A percentile compares a stretch with the other conserved stretches of the same genome.
Evolutionary conservation across 345 rosid species (phyloP).

Genomic region (Limnanthes douglasii): DNA sequence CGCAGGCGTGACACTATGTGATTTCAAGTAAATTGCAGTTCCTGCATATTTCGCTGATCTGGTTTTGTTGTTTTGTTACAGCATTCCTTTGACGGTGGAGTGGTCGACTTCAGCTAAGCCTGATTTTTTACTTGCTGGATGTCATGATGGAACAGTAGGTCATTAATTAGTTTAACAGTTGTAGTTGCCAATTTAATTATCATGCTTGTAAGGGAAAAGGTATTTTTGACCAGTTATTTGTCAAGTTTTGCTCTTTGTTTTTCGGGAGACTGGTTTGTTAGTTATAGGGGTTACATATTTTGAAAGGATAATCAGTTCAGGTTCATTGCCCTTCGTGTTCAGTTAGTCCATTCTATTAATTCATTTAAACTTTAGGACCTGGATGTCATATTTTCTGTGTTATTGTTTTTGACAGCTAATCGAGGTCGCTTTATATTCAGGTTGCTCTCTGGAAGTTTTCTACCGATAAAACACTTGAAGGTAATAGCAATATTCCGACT

Average conservation of each 20-base stretch:
- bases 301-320: too few relatives aligned
- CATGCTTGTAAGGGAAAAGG: too few relatives aligned
- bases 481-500: slow-evolving; percentile 16
- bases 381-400: background rate
- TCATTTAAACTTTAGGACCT: background rate
- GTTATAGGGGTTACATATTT: too few relatives aligned
- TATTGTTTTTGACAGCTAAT: slow-evolving; percentile 7
- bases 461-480: slow-evolving; percentile 28
- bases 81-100: slow-evolving; percentile 80
- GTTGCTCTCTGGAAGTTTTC: slow-evolving; percentile 94
- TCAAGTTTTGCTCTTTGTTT: too few relatives aligned
- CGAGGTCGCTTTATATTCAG: slow-evolving; percentile 21
- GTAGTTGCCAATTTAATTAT: too few relatives aligned
- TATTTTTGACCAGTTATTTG: too few relatives aligned
- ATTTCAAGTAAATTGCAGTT: slow-evolving; percentile 3
- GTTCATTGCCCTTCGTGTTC: background rate
- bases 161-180: background rate
- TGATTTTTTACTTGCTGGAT: slow-evolving; percentile 79
- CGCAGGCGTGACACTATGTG: too few relatives aligned
- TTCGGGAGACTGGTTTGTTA: too few relatives aligned
- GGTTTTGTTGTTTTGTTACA: slow-evolving; percentile 14
- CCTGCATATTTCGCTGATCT: slow-evolving; percentile 10
- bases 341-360: background rate
- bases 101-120: slow-evolving; percentile 58
- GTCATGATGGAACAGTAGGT: slow-evolving; percentile 87